A percentile compares a stretch with the other conserved stretches of the same genome.
Conservation (phyloP, 1,284 basidiomycete genomes). For the Ganoderma resinaceum region DNA sequence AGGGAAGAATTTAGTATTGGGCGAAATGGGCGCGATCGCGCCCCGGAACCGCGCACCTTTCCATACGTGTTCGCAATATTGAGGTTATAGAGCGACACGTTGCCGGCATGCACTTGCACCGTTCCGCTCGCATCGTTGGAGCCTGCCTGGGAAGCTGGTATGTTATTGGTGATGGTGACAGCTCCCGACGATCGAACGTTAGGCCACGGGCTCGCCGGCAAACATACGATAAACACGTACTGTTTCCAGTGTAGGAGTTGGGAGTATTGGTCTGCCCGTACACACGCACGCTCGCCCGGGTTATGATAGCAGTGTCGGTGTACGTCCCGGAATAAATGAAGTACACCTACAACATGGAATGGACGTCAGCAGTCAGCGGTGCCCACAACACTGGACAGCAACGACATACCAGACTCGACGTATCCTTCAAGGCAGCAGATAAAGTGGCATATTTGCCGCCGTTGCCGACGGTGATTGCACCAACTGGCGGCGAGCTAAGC, state of each 20-base stretch:
- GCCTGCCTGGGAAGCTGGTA: conserved; percentile 50
- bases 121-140: conserved; percentile 64
- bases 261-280: conserved; percentile 33
- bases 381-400: neutral
- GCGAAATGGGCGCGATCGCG: conserved; percentile 25
- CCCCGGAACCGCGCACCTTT: conserved; percentile 32
- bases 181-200: conserved; percentile 20
- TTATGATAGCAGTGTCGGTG: conserved; percentile 58
- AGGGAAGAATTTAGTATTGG: conserved; percentile 9
- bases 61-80: conserved; percentile 63
- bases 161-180: conserved; percentile 51
- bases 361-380: conserved; percentile 2
- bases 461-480: conserved; percentile 36
- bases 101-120: conserved; percentile 56
- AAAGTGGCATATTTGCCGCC: conserved; percentile 34
- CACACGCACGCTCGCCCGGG: conserved; percentile 43
- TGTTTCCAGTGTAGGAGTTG: conserved; percentile 32
- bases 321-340: conserved; percentile 66
- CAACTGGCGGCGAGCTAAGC: conserved; percentile 33
- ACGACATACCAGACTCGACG: conserved; percentile 33
- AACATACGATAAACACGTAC: conserved; percentile 21
- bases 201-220: conserved; percentile 23
- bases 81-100: conserved; percentile 63
- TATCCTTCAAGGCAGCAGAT: conserved; percentile 35
- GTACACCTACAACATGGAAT: conserved; percentile 42